Conservation (phyloP, 1,284 basidiomycete genomes). For the Sanghuangporus weigelae region DNA sequence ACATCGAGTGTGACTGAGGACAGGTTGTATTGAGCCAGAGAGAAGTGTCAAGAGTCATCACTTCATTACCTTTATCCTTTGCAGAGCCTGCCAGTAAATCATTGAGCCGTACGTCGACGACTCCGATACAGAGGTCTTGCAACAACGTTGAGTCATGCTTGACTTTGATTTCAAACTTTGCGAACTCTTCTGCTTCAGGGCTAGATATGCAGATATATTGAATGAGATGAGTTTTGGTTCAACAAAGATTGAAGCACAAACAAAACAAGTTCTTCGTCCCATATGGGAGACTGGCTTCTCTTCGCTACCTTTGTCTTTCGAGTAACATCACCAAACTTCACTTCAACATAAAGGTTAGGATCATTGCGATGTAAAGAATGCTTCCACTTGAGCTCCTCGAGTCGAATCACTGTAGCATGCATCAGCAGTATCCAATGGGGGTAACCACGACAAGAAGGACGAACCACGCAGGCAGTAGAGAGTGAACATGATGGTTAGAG, state of each 20-base stretch:
- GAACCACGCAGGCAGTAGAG: neutral
- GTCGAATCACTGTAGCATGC: neutral
- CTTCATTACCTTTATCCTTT: neutral
- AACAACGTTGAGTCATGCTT: neutral
- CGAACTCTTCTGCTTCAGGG: neutral
- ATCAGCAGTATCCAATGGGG: neutral
- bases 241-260: neutral
- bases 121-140: neutral
- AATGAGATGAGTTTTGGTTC: too few relatives aligned
- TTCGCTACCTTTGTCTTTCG: neutral
- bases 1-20: too few relatives aligned
- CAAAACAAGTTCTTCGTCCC: neutral
- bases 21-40: neutral
- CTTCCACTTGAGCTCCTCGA: neutral
- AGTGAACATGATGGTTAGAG: neutral
- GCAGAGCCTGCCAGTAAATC: neutral
- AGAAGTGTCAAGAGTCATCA: neutral
- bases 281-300: neutral
- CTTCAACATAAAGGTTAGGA: neutral
- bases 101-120: neutral
- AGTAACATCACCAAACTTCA: neutral
- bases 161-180: neutral
- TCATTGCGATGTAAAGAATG: neutral
- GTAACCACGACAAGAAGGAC: neutral
- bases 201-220: neutral